These are phyloP conservation scores for Abortiporus biennis DNA, from an alignment of 1,284 basidiomycete species.

Conservation along the genomic window DNA sequence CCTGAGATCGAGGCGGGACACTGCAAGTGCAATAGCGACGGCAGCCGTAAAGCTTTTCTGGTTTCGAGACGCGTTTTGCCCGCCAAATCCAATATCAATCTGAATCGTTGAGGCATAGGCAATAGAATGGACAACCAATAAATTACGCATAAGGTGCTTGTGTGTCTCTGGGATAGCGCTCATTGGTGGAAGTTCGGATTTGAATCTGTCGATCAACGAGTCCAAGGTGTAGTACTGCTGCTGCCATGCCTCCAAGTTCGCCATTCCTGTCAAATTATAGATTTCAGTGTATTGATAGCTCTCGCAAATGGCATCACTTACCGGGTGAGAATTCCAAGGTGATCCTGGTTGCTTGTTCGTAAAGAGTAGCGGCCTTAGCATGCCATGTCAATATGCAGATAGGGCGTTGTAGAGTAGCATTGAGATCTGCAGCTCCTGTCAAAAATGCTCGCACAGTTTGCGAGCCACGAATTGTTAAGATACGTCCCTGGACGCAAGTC, in stretches of 20 bases:
- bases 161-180: neutral
- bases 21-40: neutral
- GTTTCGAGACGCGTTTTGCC: neutral
- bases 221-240: neutral
- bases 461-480: no score
- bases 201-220: neutral
- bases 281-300: no score
- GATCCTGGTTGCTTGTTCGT: neutral
- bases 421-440: no score
- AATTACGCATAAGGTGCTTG: neutral
- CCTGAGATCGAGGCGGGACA: neutral
- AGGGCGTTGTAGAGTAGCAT: no score
- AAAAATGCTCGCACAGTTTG: no score
- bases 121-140: neutral
- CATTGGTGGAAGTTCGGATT: neutral
- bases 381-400: neutral
- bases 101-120: neutral
- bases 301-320: no score
- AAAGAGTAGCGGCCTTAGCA: neutral
- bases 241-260: neutral
- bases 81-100: neutral
- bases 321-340: neutral
- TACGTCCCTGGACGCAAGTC: no score
- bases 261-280: neutral
- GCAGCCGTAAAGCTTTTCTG: neutral